Percentiles rank a stretch among this genome's conserved stretches.
These are phyloP conservation scores for Colletotrichum chrysophilum DNA, from an alignment of 2,329 filamentous ascomycete genomes.

Conservation along the genomic window DNA sequence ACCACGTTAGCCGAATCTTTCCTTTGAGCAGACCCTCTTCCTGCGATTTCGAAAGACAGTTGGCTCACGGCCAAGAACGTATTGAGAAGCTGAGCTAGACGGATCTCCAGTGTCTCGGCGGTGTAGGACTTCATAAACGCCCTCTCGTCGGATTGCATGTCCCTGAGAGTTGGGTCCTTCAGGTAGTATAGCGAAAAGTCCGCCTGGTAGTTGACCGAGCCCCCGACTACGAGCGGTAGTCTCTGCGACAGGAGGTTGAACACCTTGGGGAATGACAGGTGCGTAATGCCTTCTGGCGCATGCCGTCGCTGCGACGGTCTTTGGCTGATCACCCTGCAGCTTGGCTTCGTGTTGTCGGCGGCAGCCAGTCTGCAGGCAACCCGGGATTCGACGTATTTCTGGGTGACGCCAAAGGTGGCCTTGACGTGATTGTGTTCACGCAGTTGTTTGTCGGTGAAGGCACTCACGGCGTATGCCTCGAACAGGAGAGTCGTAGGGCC, in stretches of 20 bases:
- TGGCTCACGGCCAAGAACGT: not conserved
- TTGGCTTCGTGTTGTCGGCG: not conserved
- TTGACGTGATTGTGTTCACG: not conserved
- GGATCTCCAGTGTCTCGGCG: not conserved
- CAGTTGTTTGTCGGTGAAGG: too few species aligned
- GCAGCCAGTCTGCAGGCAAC: not conserved
- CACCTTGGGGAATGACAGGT: not conserved
- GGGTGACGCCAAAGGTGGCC: not conserved
- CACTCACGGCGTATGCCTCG: not conserved
- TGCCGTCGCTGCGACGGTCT: not conserved
- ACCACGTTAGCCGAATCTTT: not conserved
- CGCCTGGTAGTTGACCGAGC: not conserved
- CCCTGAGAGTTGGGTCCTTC: not conserved
- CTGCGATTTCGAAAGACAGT: not conserved
- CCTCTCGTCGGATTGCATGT: rapidly evolving
- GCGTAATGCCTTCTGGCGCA: not conserved
- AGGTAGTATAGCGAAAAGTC: not conserved
- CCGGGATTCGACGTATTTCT: not conserved
- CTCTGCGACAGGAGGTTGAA: not conserved
- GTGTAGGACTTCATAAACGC: not conserved
- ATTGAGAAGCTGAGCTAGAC: not conserved
- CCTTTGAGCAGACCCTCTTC: not conserved
- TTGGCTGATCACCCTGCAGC: not conserved
- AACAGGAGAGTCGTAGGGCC: not conserved
- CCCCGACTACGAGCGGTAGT: constrained; percentile 34